phyloP scores from a whole-genome alignment of 441 rosid species.

The Mallotus repandus region DNA sequence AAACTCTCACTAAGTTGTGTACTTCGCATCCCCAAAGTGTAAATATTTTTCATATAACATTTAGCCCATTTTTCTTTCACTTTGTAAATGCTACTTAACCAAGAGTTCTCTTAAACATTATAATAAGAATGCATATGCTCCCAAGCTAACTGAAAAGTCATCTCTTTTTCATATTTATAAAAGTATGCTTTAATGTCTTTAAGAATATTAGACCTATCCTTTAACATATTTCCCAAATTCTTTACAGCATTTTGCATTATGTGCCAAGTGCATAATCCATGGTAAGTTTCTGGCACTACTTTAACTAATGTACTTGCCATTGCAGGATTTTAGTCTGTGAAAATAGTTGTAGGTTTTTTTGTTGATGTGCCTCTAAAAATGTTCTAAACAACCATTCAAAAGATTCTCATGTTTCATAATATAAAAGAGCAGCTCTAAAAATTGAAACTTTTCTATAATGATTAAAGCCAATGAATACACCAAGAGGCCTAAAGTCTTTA shows the following conservation, averaged over 20 bases:
- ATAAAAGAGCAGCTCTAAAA: not conserved
- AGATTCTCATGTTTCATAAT: conserved; percentile 9
- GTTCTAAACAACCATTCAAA: conserved; percentile 1
- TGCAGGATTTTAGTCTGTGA: not conserved
- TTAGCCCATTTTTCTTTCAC: conserved; percentile 7
- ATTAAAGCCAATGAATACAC: conserved; percentile 8
- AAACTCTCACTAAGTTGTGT: conserved; percentile 5
- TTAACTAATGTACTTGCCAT: not conserved
- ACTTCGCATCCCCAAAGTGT: conserved; percentile 1
- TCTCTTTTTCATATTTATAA: conserved; percentile 1
- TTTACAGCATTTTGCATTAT: not conserved
- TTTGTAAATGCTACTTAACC: not conserved
- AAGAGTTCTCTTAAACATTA: too few species aligned
- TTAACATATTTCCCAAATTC: not conserved
- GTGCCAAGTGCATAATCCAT: conserved; percentile 7
- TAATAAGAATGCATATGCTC: too few species aligned
- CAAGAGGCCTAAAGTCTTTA: not conserved
- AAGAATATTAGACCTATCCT: not conserved
- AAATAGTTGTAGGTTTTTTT: not conserved
- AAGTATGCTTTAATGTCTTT: conserved; percentile 7
- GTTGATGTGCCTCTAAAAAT: not conserved
- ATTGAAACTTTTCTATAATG: not conserved
- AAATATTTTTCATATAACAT: not conserved
- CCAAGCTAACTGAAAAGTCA: not conserved
- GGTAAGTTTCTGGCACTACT: not conserved